A percentile compares a stretch with the other conserved stretches of the same genome.
phyloP scores from a whole-genome alignment of 208 protist species.

The Crithidia sp. region DNA sequence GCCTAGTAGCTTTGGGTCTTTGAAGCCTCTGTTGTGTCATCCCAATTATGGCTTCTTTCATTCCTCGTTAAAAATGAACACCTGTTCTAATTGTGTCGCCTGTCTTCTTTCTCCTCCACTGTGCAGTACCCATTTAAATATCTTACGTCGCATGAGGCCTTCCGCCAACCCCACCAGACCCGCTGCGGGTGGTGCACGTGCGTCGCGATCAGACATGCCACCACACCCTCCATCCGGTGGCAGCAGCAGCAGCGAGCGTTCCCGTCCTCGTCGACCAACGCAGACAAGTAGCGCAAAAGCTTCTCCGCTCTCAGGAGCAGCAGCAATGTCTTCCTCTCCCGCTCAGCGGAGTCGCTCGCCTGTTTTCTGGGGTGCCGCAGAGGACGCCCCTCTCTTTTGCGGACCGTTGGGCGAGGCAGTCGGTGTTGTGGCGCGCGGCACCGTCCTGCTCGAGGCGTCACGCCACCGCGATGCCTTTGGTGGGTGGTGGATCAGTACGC shows the following conservation, averaged over 20 bases:
- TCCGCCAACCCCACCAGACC: not conserved
- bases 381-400: constrained; percentile 45
- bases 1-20: no score
- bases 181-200: not conserved
- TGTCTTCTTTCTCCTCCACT: not conserved
- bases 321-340: not conserved
- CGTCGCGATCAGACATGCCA: not conserved
- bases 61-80: no score
- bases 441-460: constrained; percentile 60
- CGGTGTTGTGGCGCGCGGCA: constrained; percentile 44
- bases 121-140: no score
- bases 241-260: no score
- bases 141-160: not conserved
- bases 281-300: not conserved
- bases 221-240: not conserved
- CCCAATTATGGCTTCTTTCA: no score
- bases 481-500: constrained; percentile 69
- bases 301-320: not conserved
- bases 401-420: constrained; percentile 73
- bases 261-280: no score
- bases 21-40: no score
- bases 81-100: no score
- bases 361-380: constrained; percentile 61
- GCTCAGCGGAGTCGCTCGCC: constrained; percentile 20
- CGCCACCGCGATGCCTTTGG: constrained; percentile 73